Base-by-base conservation (phyloP, 768 basidiomycete genomes). In the Chlorophyllum brunneum region DNA sequence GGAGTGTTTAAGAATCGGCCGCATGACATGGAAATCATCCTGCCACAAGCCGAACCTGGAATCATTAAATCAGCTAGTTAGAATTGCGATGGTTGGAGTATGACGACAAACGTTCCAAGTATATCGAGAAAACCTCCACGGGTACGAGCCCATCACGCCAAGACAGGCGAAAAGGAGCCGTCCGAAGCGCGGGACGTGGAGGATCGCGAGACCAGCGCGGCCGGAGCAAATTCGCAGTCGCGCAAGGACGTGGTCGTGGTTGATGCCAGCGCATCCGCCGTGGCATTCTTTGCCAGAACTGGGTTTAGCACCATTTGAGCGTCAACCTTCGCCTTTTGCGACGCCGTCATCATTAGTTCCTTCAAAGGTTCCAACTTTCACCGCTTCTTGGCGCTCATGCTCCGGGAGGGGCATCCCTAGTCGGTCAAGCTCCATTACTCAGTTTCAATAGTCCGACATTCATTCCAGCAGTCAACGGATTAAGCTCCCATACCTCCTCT, bases 81-180 rank as follows among this genome's bases (percentile, higher is more conserved):
- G 10, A 46, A n/a, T 33, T 20, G 18, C 10, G 30, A 36, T 39
- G 20, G 23, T 15, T 51, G 49, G 49, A 27, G 30, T 18, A 37
- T 51, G 30, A 31, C 15, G 38, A 51, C 40, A 15, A 24, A n/a
- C 33, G 23, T 48, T 51, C 40, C 22, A 42, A 51, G 49, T 51
- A 34, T 51, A 51, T 33, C 23, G 30, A 33, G 31, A 42, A 24
- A 31, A 41, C 13, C 48, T 31, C 49, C 49, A 41, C 20, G 20
- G 18, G n/a, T n/a, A n/a, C 10, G 15, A 9, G 10, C 26, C 4
- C 15, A 36, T 41, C 49, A 42, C 49, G n/a, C 23, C 49, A 51
- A 8, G 7, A 15, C n/a, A 8, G n/a, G n/a, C 16, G 5, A 11
- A 6, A 13, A 29, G 24, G 24, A 29, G 41, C 27, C 22, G n/a